A percentile compares a stretch with the other conserved stretches of the same genome.
These are phyloP conservation scores for Pseudogymnoascus sp. DNA, from an alignment of 2,329 filamentous ascomycete species.

Conservation along the genomic window DNA sequence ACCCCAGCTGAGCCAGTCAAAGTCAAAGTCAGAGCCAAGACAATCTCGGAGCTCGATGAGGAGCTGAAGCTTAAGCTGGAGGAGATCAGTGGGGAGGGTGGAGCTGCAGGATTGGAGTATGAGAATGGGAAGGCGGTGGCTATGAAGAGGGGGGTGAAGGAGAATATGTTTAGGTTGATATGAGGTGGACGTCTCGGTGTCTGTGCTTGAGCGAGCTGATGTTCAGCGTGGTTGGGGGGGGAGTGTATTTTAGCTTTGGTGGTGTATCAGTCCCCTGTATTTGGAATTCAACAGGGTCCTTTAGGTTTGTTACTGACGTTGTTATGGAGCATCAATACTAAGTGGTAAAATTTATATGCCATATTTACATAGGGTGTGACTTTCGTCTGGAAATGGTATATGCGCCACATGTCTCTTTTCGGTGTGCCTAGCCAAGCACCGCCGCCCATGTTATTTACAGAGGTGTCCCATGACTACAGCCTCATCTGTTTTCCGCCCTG, in stretches of 20 bases:
- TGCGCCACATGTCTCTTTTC: neutral
- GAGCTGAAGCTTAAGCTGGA: conserved; percentile 59
- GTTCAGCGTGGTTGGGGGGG: neutral
- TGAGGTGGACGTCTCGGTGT: conserved; percentile 22
- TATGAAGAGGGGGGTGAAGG: conserved; percentile 64
- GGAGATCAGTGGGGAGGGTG: conserved; percentile 59
- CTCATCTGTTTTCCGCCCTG: neutral
- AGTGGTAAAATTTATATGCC: neutral
- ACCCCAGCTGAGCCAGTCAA: neutral
- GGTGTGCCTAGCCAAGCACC: neutral
- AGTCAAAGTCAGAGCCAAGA: conserved; percentile 34
- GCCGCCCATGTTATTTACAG: neutral
- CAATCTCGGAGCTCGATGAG: conserved; percentile 54
- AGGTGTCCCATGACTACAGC: neutral
- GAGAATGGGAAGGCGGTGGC: conserved; percentile 64
- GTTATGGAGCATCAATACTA: neutral
- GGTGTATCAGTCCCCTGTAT: neutral
- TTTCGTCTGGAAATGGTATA: neutral
- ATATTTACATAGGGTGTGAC: neutral
- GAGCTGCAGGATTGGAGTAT: conserved; percentile 62
- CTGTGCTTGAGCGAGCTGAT: neutral
- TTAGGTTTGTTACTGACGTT: neutral
- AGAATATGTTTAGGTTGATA: conserved; percentile 71
- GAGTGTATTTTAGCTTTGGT: neutral
- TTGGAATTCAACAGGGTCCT: neutral